Evolutionary conservation across 441 rosid species (phyloP), one percentile per base, ranked within the genome.

Genomic region (Pelargonium fulgidum): DNA sequence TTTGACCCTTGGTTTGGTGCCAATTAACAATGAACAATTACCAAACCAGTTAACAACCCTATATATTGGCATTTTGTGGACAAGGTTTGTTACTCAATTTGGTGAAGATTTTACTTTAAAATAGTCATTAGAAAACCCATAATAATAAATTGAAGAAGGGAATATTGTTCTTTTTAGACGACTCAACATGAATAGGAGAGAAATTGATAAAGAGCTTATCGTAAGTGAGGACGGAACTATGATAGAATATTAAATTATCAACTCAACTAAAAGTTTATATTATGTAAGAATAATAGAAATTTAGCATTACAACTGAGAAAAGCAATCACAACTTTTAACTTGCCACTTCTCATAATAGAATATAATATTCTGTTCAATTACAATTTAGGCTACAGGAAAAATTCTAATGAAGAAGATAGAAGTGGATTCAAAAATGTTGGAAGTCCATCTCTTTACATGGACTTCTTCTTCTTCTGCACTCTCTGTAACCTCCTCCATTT

Each of bases 401-500:
- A 64, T 36, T 36, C 41, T 36, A 33, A 44, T 20, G 19, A n/a
- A 24, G 47, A 0, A 54, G 50, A 68, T 22, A 58, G 5, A 33
- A 70, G 48, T 50, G 36, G 52, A 19, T 72, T 65, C 81, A 78
- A 78, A 81, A 81, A 50, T 72, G 78, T 72, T 39, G 17, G 8
- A 20, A 16, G 62, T 62, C 20, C 22, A 12, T 58, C 17, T 58
- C 17, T 72, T 86, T 66, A 92, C 62, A 68, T 69, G 70, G 80
- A 68, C 80, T 87, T 91, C 82, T 83, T 87, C 85, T 89, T 92
- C 88, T 87, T 93, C 81, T 81, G 90, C 80, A 75, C 48, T 73
- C 81, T 90, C 82, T 84, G 87, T 75, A 87, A 65, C 79, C 84
- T 89, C 74, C 66, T 89, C 98, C 97, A 94, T 68, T 94, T 94